A percentile compares a stretch with the other conserved stretches of the same genome.
Evolutionary conservation across 306 rosid species (phyloP).

Genomic region (Fragaria iinumae): DNA sequence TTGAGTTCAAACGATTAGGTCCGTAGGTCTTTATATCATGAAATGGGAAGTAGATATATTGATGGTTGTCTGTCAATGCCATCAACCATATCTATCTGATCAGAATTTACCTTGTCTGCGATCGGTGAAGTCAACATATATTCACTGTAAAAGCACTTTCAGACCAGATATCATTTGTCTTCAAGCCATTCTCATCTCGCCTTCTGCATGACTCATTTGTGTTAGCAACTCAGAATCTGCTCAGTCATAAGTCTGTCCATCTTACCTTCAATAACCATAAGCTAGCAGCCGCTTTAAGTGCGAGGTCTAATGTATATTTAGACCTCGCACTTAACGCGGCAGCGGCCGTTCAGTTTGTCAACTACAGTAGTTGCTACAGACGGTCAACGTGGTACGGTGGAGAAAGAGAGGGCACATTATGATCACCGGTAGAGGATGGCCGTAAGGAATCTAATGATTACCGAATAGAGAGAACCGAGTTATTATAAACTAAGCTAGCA

Average conservation of each 20-base stretch:
- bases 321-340: too few relatives aligned
- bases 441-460: conserved; percentile 25
- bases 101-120: neutral
- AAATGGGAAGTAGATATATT: neutral
- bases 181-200: neutral
- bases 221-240: neutral
- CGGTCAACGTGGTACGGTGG: conserved; percentile 5
- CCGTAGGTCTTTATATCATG: neutral
- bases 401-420: neutral
- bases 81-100: neutral
- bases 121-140: too few relatives aligned
- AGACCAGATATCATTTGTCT: neutral
- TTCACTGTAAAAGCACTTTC: neutral
- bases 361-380: neutral
- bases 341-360: neutral
- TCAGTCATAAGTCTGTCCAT: neutral
- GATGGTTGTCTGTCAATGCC: neutral
- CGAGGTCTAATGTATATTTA: neutral
- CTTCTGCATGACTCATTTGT: neutral
- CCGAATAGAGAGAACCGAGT: neutral
- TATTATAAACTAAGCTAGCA: neutral
- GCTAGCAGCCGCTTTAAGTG: neutral
- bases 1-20: neutral
- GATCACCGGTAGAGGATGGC: neutral
- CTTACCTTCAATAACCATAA: neutral